A percentile compares a stretch with the other conserved stretches of the same genome.
Conservation (phyloP, 108 stramenopile genomes). For the Seminavis robusta region DNA sequence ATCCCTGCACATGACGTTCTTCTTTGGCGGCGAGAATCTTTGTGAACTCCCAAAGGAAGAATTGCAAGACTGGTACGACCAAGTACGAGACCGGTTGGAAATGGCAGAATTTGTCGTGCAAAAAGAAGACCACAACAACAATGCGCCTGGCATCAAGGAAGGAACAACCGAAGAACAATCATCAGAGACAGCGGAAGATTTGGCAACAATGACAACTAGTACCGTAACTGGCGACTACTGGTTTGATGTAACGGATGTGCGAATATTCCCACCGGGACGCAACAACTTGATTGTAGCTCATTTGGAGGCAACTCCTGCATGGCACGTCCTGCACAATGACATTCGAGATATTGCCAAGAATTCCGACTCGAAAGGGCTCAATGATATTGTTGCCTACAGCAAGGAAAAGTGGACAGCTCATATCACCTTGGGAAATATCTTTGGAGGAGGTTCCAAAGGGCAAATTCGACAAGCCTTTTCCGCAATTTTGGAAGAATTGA, state of each 20-base stretch:
- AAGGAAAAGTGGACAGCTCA: slow-evolving; percentile 44
- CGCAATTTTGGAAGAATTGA: not conserved
- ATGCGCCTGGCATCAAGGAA: not conserved
- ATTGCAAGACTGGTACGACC: slow-evolving; percentile 26
- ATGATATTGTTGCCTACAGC: slow-evolving; percentile 5
- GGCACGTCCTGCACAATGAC: slow-evolving; percentile 39
- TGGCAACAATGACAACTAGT: no score
- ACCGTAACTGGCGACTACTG: no score
- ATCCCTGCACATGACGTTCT: slow-evolving; percentile 63
- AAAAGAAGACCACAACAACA: not conserved
- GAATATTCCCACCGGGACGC: slow-evolving; percentile 46
- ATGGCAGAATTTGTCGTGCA: slow-evolving; percentile 10
- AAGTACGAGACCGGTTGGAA: slow-evolving; percentile 18
- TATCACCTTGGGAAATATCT: slow-evolving; percentile 47
- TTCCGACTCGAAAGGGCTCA: slow-evolving; percentile 5
- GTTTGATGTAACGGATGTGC: slow-evolving; percentile 25
- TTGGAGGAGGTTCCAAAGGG: slow-evolving; percentile 19
- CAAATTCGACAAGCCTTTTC: slow-evolving; percentile 3
- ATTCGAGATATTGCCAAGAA: slow-evolving; percentile 34
- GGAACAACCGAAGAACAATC: not conserved
- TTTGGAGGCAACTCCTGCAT: slow-evolving; percentile 34
- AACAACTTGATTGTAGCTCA: slow-evolving; percentile 49
- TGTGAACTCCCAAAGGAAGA: slow-evolving; percentile 34
- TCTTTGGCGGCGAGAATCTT: slow-evolving; percentile 51
- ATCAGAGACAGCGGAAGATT: no score